phyloP scores from a whole-genome alignment of 116 monocot species.

The Trichopus zeylanicus region DNA sequence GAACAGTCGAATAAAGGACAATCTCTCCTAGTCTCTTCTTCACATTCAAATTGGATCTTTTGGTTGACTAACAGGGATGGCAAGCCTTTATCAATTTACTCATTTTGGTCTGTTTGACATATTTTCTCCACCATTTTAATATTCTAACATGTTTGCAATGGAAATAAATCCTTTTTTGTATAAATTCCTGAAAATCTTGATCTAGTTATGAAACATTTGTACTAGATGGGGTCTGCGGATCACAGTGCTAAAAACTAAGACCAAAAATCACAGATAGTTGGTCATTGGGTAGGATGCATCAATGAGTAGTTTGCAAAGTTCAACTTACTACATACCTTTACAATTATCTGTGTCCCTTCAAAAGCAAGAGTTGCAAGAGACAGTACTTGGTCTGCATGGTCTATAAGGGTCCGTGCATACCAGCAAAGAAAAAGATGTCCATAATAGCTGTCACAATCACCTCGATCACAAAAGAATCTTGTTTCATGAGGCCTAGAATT shows the following conservation, averaged over 20 bases:
- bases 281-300: background rate
- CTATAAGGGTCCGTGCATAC: conserved; percentile 72
- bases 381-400: conserved; percentile 77
- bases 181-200: background rate
- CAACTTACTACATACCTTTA: conserved; percentile 33
- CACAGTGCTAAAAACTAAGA: background rate
- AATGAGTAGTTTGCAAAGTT: background rate
- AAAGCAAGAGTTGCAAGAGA: conserved; percentile 82
- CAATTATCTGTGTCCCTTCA: conserved; percentile 69
- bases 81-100: too few relatives aligned
- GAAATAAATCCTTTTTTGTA: too few relatives aligned
- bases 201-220: background rate
- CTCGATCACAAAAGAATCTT: conserved; percentile 88
- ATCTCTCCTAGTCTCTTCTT: background rate
- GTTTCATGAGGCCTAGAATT: conserved; percentile 90
- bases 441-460: conserved; percentile 94
- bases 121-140: too few relatives aligned
- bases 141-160: too few relatives aligned
- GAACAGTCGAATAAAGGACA: background rate
- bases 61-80: too few relatives aligned
- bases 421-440: conserved; percentile 91
- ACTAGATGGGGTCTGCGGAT: background rate
- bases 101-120: too few relatives aligned
- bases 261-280: background rate
- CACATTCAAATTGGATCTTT: too few relatives aligned